Conservation (phyloP, 106 monocot genomes). For the Dendrobium chrysotoxum region DNA sequence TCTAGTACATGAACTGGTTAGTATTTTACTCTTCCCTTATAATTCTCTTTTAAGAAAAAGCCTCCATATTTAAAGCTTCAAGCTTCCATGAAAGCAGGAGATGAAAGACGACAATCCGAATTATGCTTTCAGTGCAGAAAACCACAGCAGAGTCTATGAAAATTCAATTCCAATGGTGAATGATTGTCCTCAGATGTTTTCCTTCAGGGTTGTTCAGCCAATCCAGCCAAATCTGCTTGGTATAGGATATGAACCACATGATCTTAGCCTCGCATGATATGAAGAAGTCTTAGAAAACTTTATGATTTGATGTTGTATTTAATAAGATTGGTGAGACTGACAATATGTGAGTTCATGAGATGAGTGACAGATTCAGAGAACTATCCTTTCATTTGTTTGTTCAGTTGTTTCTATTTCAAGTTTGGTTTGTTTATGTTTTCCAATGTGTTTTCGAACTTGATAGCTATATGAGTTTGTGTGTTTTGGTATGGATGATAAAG, state of each 20-base stretch:
- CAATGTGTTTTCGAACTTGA: no score
- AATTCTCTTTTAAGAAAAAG: neutral
- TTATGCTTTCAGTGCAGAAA: constrained; percentile 6
- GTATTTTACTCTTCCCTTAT: neutral
- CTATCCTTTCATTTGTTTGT: neutral
- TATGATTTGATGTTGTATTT: neutral
- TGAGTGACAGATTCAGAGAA: neutral
- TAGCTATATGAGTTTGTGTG: no score
- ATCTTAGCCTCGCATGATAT: constrained; percentile 10
- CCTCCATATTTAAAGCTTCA: neutral
- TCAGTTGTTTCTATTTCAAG: neutral
- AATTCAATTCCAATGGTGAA: neutral
- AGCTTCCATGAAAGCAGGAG: constrained; percentile 12
- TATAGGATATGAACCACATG: constrained; percentile 11
- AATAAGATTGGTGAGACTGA: neutral
- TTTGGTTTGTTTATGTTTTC: neutral
- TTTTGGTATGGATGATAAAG: no score
- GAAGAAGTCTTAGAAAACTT: neutral
- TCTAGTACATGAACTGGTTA: constrained; percentile 21
- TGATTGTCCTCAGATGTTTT: constrained; percentile 7
- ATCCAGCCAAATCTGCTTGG: constrained; percentile 10
- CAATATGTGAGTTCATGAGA: neutral
- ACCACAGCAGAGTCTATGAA: neutral
- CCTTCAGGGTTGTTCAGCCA: constrained; percentile 11
- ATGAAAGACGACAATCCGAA: constrained; percentile 16